phyloP scores from a whole-genome alignment of 495 filamentous ascomycete species.

The Thermothielavioides terrestris region DNA sequence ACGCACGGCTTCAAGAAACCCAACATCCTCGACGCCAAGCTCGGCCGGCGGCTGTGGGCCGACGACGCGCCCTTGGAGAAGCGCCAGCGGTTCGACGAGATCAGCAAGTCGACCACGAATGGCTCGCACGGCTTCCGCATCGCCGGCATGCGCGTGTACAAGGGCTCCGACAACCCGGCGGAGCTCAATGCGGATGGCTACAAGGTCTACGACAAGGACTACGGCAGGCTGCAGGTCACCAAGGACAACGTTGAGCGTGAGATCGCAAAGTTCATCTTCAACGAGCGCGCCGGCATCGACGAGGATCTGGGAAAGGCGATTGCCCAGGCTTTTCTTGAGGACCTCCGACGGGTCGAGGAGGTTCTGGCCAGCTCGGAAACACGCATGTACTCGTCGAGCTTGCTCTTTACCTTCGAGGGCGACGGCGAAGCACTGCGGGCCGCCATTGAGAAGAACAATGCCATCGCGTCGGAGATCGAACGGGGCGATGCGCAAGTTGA shows the following conservation, averaged over 20 bases:
- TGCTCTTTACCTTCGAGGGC: constrained; percentile 90
- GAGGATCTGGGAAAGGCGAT: constrained; percentile 46
- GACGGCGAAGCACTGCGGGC: constrained; percentile 59
- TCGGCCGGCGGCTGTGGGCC: constrained; percentile 80
- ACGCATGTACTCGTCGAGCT: constrained; percentile 86
- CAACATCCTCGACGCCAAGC: constrained; percentile 92
- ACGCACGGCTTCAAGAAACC: constrained; percentile 73
- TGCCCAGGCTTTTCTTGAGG: constrained; percentile 53
- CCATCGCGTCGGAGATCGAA: constrained; percentile 7
- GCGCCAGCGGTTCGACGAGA: constrained; percentile 66
- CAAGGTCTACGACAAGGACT: constrained; percentile 77
- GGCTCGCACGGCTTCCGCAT: constrained; percentile 75
- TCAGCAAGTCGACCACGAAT: constrained; percentile 71
- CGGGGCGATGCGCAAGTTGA: constrained; percentile 1
- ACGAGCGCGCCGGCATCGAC: constrained; percentile 50
- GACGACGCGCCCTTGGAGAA: constrained; percentile 72
- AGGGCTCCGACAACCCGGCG: constrained; percentile 46
- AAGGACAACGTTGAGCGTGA: constrained; percentile 62
- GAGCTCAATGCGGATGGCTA: constrained; percentile 46
- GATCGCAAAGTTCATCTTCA: constrained; percentile 67
- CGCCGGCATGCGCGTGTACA: constrained; percentile 90
- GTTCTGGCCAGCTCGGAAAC: constrained; percentile 70
- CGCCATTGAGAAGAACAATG: constrained; percentile 56
- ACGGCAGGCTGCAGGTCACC: constrained; percentile 62
- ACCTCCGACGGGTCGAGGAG: constrained; percentile 55